Conservation (phyloP, 164 flowering plant species). For the Sextonia rubra region DNA sequence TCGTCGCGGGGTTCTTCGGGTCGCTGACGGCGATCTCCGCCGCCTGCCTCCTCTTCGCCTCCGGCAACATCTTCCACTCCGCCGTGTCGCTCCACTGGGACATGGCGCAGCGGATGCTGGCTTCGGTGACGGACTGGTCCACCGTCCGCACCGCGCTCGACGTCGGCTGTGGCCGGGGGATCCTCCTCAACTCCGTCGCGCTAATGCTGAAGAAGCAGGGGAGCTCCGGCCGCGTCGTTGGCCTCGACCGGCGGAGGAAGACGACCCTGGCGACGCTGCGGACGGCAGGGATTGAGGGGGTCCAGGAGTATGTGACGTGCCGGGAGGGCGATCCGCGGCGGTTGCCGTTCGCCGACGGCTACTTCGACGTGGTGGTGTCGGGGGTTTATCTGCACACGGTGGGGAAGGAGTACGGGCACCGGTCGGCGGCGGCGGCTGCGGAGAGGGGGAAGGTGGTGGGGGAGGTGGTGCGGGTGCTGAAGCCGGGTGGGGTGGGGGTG, state of each 20-base stretch:
- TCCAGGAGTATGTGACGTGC: slow-evolving; percentile 87
- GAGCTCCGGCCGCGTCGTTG: slow-evolving; percentile 88
- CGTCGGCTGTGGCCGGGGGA: slow-evolving; percentile 91
- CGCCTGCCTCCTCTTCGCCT: slow-evolving; percentile 71
- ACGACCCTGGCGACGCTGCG: slow-evolving; percentile 49
- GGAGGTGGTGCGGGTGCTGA: slow-evolving; percentile 82
- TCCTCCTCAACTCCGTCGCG: slow-evolving; percentile 85
- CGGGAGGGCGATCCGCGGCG: slow-evolving; percentile 78
- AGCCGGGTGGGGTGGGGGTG: slow-evolving; percentile 83
- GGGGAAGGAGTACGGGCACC: slow-evolving; percentile 78
- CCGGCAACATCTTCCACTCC: slow-evolving; percentile 78
- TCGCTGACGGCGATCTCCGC: slow-evolving; percentile 71
- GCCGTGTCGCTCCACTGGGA: slow-evolving; percentile 68
- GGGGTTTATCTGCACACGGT: slow-evolving; percentile 70
- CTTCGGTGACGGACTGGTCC: slow-evolving; percentile 76
- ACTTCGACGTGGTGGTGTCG: slow-evolving; percentile 92
- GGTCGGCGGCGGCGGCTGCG: slow-evolving; percentile 76
- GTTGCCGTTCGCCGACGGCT: slow-evolving; percentile 71
- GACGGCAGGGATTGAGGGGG: slow-evolving; percentile 78
- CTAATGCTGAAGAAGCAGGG: slow-evolving; percentile 84
- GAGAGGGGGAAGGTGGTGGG: slow-evolving; percentile 75
- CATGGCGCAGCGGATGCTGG: slow-evolving; percentile 78
- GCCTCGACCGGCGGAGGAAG: slow-evolving; percentile 46
- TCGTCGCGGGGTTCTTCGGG: slow-evolving; percentile 74
- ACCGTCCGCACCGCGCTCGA: slow-evolving; percentile 73